These are phyloP conservation scores for Mortierella sp. DNA, from an alignment of 371 early-diverging fungal species.

Conservation along the genomic window DNA sequence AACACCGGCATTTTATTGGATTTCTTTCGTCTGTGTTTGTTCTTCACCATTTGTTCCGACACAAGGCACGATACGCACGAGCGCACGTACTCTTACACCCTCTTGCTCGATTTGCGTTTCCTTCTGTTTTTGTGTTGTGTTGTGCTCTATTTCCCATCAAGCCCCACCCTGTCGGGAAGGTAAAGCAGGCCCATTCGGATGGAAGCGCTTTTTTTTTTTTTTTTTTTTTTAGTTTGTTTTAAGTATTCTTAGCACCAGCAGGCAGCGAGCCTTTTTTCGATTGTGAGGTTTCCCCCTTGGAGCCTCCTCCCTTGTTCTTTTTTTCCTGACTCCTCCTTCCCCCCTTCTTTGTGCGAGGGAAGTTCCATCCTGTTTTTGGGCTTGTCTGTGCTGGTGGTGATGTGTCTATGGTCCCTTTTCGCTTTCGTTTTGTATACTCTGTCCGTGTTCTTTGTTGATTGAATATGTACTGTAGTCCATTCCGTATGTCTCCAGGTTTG, in stretches of 20 bases:
- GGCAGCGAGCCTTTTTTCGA: too few species aligned
- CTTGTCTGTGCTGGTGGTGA: not conserved
- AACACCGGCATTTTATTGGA: slow-evolving; percentile 6
- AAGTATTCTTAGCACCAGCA: too few species aligned
- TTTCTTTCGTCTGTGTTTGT: not conserved
- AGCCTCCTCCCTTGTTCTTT: slow-evolving; percentile 23
- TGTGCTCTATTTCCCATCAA: not conserved
- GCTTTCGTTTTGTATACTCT: not conserved
- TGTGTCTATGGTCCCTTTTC: slow-evolving; percentile 2
- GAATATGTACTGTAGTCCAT: not conserved
- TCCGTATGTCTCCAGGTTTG: not conserved
- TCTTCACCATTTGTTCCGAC: not conserved
- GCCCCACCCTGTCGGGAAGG: not conserved
- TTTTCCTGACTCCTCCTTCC: not conserved
- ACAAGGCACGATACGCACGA: not conserved
- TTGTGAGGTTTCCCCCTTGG: slow-evolving; percentile 20
- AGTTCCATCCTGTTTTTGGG: slow-evolving; percentile 26
- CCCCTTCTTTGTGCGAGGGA: slow-evolving; percentile 5
- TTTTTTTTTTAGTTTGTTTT: too few species aligned
- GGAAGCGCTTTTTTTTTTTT: not conserved
- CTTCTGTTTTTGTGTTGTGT: not conserved
- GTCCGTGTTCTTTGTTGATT: not conserved
- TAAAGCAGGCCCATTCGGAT: not conserved
- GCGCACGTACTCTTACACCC: not conserved
- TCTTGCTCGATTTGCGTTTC: not conserved